Percentiles rank a stretch among this genome's conserved stretches.
phyloP scores from a whole-genome alignment of 495 filamentous ascomycete species.

The Pyrenula aspistea region DNA sequence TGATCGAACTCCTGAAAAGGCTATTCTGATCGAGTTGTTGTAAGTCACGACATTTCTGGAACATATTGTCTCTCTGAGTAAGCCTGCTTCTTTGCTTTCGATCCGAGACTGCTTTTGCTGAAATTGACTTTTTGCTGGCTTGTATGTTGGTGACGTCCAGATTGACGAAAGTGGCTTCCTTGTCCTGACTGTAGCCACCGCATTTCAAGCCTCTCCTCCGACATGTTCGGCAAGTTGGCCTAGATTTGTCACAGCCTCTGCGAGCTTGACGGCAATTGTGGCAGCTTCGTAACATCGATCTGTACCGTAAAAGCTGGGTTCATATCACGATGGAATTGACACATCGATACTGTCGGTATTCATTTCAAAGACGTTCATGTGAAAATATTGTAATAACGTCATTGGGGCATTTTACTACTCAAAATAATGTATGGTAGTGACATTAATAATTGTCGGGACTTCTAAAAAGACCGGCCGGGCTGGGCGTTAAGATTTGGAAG shows the following conservation, averaged over 20 bases:
- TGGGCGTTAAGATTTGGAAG: no score
- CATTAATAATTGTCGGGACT: no score
- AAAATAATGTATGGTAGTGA: background rate
- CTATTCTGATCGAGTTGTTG: background rate
- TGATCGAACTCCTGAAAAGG: background rate
- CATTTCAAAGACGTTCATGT: no score
- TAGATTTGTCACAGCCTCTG: background rate
- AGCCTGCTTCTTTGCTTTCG: background rate
- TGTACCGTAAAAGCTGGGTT: no score
- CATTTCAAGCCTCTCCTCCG: background rate
- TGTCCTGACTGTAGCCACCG: background rate
- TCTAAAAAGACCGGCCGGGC: no score
- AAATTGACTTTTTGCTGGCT: background rate
- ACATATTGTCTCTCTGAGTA: background rate
- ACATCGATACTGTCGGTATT: no score
- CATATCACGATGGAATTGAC: no score
- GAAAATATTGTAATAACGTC: no score
- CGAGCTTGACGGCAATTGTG: background rate
- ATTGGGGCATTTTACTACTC: background rate
- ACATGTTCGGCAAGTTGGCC: background rate
- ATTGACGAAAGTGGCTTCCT: background rate
- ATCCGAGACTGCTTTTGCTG: background rate
- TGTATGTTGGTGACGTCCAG: background rate
- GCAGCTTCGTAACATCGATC: background rate
- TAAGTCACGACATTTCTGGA: background rate